phyloP scores from a whole-genome alignment of 352 stramenopile species.

The Lagenidium sp. region DNA sequence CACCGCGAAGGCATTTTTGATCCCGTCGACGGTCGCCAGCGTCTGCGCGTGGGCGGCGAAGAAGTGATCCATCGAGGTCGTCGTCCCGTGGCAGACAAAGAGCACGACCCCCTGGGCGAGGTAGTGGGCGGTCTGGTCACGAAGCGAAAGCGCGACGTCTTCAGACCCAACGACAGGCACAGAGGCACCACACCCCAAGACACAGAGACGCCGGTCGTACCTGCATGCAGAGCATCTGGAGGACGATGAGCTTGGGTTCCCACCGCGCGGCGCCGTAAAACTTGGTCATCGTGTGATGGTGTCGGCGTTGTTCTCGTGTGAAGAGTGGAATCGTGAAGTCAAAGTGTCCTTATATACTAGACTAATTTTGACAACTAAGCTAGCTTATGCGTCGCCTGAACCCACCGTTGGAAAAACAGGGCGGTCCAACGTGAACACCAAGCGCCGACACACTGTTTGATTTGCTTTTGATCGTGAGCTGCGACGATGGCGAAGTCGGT shows the following conservation, averaged over 20 bases:
- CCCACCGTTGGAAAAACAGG: too few relatives aligned
- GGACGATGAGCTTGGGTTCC: slow-evolving; percentile 81
- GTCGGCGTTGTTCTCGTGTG: not conserved
- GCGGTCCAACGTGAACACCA: too few relatives aligned
- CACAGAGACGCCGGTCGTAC: slow-evolving; percentile 14
- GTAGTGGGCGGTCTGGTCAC: slow-evolving; percentile 68
- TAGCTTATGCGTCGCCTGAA: too few relatives aligned
- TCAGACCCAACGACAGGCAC: not conserved
- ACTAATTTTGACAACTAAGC: too few relatives aligned
- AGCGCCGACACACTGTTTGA: too few relatives aligned
- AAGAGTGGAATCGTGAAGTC: too few relatives aligned
- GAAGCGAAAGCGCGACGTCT: not conserved
- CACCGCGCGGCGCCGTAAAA: slow-evolving; percentile 76
- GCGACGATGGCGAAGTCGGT: not conserved
- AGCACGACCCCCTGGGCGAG: slow-evolving; percentile 62
- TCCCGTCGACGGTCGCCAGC: slow-evolving; percentile 58
- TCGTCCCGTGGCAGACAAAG: slow-evolving; percentile 58
- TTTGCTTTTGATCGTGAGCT: not conserved
- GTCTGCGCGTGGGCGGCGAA: slow-evolving; percentile 81
- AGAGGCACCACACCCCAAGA: not conserved
- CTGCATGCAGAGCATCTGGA: slow-evolving; percentile 86
- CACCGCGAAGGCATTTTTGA: slow-evolving; percentile 77
- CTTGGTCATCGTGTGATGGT: slow-evolving; percentile 43
- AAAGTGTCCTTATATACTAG: too few relatives aligned
- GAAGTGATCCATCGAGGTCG: slow-evolving; percentile 71